phyloP scores from a whole-genome alignment of 225 moss, liverwort and hornwort genomes.

The Bryum argenteum region DNA sequence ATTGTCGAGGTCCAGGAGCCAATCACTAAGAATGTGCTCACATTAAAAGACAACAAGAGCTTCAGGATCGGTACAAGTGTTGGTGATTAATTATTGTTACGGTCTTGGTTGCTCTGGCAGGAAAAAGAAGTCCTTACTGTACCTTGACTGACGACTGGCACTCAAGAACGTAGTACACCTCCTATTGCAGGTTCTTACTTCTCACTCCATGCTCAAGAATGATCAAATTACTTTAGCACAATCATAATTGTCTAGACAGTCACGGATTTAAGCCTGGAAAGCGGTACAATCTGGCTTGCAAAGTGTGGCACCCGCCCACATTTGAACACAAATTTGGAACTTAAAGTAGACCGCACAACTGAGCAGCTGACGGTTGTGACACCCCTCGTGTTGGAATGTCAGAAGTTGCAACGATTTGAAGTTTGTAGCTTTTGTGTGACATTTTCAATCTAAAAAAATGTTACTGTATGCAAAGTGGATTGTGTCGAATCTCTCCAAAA shows the following conservation, averaged over 20 bases:
- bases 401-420: too few species aligned
- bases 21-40: too few species aligned
- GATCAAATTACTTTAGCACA: not conserved
- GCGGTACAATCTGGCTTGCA: not conserved
- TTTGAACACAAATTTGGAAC: conserved; percentile 27
- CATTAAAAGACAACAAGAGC: too few species aligned
- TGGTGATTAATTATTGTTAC: not conserved
- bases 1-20: too few species aligned
- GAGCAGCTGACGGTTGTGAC: conserved; percentile 18
- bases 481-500: too few species aligned
- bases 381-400: not conserved
- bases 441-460: too few species aligned
- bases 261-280: not conserved
- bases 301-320: conserved; percentile 38
- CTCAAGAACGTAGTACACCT: conserved; percentile 23
- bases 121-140: conserved; percentile 36
- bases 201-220: conserved; percentile 9
- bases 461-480: too few species aligned
- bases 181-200: conserved; percentile 21
- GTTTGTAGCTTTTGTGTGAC: too few species aligned
- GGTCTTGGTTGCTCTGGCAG: conserved; percentile 28
- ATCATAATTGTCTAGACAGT: too few species aligned
- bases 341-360: conserved; percentile 22
- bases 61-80: too few species aligned
- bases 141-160: conserved; percentile 27